Percentiles rank a stretch among this genome's conserved stretches.
These are phyloP conservation scores for Pleodorina starrii DNA, from an alignment of 139 green algal species.

Conservation along the genomic window DNA sequence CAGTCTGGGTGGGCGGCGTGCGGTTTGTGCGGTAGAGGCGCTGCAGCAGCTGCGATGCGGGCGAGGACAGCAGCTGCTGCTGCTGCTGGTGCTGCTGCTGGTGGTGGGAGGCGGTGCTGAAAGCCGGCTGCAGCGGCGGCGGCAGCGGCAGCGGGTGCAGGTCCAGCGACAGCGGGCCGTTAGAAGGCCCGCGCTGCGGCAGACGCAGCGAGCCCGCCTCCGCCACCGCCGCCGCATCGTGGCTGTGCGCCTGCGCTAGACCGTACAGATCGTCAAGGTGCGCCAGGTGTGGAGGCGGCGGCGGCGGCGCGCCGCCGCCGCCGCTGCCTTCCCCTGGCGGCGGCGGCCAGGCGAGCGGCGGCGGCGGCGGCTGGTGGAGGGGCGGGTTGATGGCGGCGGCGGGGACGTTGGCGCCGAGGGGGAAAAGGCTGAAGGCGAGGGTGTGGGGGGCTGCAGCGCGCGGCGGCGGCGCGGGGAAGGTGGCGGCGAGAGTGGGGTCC, in stretches of 20 bases:
- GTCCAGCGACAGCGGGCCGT: no score
- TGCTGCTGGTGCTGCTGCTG: not conserved
- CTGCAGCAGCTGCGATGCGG: constrained; percentile 4
- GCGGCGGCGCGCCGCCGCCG: not conserved
- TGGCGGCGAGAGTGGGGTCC: not conserved
- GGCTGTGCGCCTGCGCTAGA: not conserved
- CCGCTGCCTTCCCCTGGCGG: not conserved
- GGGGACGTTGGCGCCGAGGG: constrained; percentile 5
- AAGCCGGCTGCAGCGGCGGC: not conserved
- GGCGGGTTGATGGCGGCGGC: constrained; percentile 20
- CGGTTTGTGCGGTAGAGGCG: constrained; percentile 28
- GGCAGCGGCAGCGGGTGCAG: not conserved
- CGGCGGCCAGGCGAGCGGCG: not conserved
- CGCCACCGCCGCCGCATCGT: not conserved
- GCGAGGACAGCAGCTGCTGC: not conserved
- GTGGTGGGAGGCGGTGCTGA: not conserved
- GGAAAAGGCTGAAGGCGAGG: not conserved
- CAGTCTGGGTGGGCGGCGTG: constrained; percentile 9
- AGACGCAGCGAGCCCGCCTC: not conserved
- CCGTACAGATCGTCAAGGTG: no score
- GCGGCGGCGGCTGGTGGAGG: not conserved
- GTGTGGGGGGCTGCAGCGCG: no score
- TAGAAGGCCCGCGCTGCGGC: no score
- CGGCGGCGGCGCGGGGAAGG: not conserved
- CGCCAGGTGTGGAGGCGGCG: not conserved